Evolutionary conservation across 768 basidiomycete genomes (phyloP).

Genomic region (Cystofilobasidium ferigula): DNA sequence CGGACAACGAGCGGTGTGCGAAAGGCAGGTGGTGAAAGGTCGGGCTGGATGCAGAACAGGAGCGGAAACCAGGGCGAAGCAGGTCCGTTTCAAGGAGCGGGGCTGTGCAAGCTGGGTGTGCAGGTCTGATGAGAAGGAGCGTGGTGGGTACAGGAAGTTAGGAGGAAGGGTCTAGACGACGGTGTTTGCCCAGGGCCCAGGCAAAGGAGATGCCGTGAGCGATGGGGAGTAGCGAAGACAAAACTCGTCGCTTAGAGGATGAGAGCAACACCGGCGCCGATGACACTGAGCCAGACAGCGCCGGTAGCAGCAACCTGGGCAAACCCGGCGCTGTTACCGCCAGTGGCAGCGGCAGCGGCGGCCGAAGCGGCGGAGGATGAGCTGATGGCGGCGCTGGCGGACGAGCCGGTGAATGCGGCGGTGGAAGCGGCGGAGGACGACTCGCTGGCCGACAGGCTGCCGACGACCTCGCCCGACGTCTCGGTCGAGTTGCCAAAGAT

Average conservation of each 20-base stretch:
- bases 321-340: slow-evolving; percentile 2
- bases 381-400: not conserved
- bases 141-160: too few relatives aligned
- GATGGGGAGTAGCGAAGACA: too few relatives aligned
- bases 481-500: not conserved
- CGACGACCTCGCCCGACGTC: slow-evolving; percentile 8
- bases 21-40: too few relatives aligned
- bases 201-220: too few relatives aligned
- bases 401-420: not conserved
- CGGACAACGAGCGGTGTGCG: too few relatives aligned
- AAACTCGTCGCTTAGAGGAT: not conserved
- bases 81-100: too few relatives aligned
- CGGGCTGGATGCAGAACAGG: too few relatives aligned
- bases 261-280: slow-evolving; percentile 2
- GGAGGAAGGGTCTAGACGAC: too few relatives aligned
- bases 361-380: not conserved
- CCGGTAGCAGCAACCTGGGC: not conserved
- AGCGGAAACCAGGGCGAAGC: too few relatives aligned
- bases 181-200: too few relatives aligned
- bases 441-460: not conserved
- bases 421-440: not conserved
- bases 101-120: too few relatives aligned
- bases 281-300: not conserved
- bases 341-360: not conserved
- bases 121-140: too few relatives aligned